Evolutionary conservation across 352 stramenopile species (phyloP).

Genomic region (Pythium utonaiense): DNA sequence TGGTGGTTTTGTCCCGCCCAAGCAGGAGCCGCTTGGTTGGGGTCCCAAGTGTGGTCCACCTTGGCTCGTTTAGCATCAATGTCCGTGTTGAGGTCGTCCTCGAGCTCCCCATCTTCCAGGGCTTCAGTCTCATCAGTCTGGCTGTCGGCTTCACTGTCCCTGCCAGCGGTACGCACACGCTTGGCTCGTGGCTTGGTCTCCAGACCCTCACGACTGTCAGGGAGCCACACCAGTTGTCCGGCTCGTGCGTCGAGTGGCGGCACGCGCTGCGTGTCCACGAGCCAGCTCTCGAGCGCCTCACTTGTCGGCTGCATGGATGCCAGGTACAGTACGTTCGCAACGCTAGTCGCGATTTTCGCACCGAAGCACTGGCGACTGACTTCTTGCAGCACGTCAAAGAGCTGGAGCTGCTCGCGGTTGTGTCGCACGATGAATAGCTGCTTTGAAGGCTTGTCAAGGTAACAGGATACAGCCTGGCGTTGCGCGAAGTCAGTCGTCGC

Average conservation of each 20-base stretch:
- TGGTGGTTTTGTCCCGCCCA: background rate
- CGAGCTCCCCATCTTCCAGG: conserved; percentile 58
- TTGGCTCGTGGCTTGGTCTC: background rate
- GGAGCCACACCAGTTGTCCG: conserved; percentile 33
- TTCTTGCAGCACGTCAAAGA: conserved; percentile 60
- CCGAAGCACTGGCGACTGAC: conserved; percentile 55
- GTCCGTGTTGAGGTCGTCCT: conserved; percentile 24
- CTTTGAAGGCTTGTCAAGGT: conserved; percentile 36
- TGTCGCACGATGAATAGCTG: conserved; percentile 33
- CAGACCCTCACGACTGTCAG: background rate
- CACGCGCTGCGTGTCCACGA: conserved; percentile 58
- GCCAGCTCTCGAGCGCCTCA: conserved; percentile 41
- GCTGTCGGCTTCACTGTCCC: conserved; percentile 15
- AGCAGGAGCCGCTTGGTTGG: background rate
- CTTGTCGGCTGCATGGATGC: conserved; percentile 49
- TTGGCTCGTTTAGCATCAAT: conserved; percentile 17
- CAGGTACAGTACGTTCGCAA: conserved; percentile 74
- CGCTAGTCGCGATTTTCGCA: conserved; percentile 33
- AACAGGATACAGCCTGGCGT: conserved; percentile 31
- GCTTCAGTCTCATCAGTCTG: conserved; percentile 1
- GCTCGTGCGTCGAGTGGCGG: conserved; percentile 36
- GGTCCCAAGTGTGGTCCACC: conserved; percentile 19
- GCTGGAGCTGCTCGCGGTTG: background rate
- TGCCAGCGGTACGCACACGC: background rate
- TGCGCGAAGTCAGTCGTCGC: conserved; percentile 25